Evolutionary conservation across 805 yeast species (phyloP), one percentile per base, ranked within the genome.

Genomic region (Sporopachydermia quercuum): DNA sequence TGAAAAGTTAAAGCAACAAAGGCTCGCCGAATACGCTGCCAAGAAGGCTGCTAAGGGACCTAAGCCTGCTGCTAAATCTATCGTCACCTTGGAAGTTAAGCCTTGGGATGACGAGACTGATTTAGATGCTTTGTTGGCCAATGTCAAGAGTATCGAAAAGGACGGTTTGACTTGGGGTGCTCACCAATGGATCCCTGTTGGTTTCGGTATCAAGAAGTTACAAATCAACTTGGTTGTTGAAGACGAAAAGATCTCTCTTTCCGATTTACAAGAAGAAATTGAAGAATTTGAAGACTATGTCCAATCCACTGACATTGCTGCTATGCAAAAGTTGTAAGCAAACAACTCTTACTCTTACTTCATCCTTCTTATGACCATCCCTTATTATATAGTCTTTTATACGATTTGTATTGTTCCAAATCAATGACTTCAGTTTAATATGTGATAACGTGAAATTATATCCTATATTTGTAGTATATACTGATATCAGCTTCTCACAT

Each of bases 71-170:
- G 96, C 98, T 61, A 91, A 91, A 76, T 84, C 96, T 47, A 70
- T 86, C 53, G 95, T 91, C 60, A 89, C 99, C 59, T 61, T 91
- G 57, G 98, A 91, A 57, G 94, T 91, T 56, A 91, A 91, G 79
- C 97, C 96, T 71, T 91, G 99, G 99, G 98, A 91, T 68, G 98
- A 91, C 61, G 97, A 91, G 76, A 91, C 99, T 55, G 79, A 89
- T 62, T 74, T 91, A 62, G 94, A 91, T 48, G 79, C 78, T 66
- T 62, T 91, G 70, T 66, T 84, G 54, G 87, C 80, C 48, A 75
- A 76, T 67, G 96, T 86, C 60, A 87, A 85, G 76, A 60, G 73
- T 54, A 66, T 89, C 55, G 83, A 76, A 63, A 66, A 65, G 70
- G 98, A 91, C 37, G 99, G 99, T 78, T 78, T 91, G 61, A 68